phyloP scores from a whole-genome alignment of 176 grass and related monocot genomes.

The Cenchrus fungigraminus region DNA sequence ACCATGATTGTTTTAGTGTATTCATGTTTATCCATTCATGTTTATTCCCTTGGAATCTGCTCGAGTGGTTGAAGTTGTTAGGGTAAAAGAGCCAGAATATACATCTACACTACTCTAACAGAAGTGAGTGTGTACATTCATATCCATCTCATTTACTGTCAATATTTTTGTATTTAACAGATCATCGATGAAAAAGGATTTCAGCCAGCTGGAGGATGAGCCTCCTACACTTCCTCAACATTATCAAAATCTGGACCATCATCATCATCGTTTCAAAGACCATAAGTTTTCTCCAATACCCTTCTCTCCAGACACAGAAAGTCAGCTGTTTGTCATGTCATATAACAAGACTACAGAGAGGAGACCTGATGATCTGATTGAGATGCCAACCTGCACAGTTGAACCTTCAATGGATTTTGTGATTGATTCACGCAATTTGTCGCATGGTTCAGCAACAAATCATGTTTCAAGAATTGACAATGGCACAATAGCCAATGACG shows the following conservation, averaged over 20 bases:
- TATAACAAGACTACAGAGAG: constrained; percentile 57
- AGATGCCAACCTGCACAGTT: constrained; percentile 46
- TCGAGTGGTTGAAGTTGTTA: constrained; percentile 6
- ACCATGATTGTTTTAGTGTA: constrained; percentile 22
- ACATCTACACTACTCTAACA: no score
- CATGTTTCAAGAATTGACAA: constrained; percentile 42
- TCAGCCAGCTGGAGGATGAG: constrained; percentile 44
- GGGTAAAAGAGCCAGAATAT: no score
- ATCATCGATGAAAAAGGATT: constrained; percentile 48
- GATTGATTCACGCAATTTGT: constrained; percentile 41
- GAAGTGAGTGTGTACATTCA: not conserved
- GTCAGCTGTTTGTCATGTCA: constrained; percentile 58
- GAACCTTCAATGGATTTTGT: constrained; percentile 56
- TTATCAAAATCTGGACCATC: constrained; percentile 40
- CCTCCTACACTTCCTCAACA: constrained; percentile 52
- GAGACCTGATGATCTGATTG: constrained; percentile 48
- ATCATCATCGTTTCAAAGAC: constrained; percentile 44
- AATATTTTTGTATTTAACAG: constrained; percentile 41
- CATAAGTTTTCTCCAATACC: constrained; percentile 49
- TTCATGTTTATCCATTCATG: constrained; percentile 32
- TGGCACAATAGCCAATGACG: constrained; percentile 34
- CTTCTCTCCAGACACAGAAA: constrained; percentile 52
- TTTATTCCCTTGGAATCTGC: constrained; percentile 16
- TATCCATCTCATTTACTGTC: constrained; percentile 12
- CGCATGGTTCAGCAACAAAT: constrained; percentile 28